phyloP scores from a whole-genome alignment of 257 asterid species.

The Coffea eugenioides region DNA sequence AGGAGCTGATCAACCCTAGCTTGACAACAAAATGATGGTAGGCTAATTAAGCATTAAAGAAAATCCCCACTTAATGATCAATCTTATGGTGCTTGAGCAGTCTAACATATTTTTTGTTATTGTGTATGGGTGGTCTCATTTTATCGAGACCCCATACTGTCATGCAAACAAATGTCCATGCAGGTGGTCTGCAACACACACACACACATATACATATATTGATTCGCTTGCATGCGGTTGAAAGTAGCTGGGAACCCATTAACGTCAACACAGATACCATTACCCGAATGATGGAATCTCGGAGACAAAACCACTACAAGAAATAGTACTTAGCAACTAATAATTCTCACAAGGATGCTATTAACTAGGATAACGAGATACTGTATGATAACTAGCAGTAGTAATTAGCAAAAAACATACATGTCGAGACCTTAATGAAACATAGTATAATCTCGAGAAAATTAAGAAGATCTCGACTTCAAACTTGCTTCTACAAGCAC shows the following conservation, averaged over 20 bases:
- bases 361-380: background rate
- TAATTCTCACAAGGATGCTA: background rate
- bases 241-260: slow-evolving; percentile 15
- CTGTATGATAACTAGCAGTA: too few species aligned
- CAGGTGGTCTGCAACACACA: background rate
- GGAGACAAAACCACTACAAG: slow-evolving; percentile 27
- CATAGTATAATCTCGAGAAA: too few species aligned
- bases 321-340: background rate
- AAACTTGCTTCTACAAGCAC: background rate
- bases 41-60: background rate
- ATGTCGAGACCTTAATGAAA: background rate
- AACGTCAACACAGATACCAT: slow-evolving; percentile 15
- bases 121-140: background rate
- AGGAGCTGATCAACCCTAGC: slow-evolving; percentile 6
- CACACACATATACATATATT: background rate
- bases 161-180: background rate
- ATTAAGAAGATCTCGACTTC: background rate
- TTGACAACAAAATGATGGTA: slow-evolving; percentile 18
- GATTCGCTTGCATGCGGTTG: background rate
- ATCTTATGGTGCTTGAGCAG: background rate
- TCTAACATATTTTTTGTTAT: background rate
- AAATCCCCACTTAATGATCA: background rate
- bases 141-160: slow-evolving; percentile 8
- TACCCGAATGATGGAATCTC: slow-evolving; percentile 45
- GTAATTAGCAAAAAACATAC: background rate